A percentile compares a stretch with the other conserved stretches of the same genome.
These are phyloP conservation scores for Camelina laxa DNA, from an alignment of 345 rosid genomes.

Conservation along the genomic window DNA sequence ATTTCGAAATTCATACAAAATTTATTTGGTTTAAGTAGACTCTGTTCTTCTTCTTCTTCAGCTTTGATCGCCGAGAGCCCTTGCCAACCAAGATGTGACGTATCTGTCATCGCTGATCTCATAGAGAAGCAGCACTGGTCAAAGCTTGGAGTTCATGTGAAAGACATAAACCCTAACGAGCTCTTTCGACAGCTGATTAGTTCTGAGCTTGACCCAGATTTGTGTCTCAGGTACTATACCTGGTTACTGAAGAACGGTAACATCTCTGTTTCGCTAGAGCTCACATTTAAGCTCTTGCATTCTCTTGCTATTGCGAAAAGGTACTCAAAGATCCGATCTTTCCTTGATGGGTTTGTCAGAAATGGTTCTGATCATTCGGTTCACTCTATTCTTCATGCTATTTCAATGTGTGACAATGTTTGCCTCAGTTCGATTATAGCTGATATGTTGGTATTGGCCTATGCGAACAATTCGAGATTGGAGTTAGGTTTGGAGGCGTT, in stretches of 20 bases:
- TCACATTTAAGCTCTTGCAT: conserved; percentile 53
- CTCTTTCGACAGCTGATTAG: conserved; percentile 53
- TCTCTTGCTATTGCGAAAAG: conserved; percentile 55
- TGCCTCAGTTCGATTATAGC: conserved; percentile 59
- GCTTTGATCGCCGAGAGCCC: conserved; percentile 4
- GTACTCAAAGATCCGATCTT: conserved; percentile 67
- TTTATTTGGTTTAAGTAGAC: neutral
- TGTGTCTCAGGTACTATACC: conserved; percentile 60
- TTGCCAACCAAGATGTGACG: conserved; percentile 14
- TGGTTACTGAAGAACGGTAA: conserved; percentile 60
- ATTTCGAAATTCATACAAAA: neutral
- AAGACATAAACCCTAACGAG: conserved; percentile 44
- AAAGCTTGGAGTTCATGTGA: conserved; percentile 49
- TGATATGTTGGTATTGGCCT: conserved; percentile 73
- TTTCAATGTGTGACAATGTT: conserved; percentile 58
- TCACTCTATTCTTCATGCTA: conserved; percentile 63
- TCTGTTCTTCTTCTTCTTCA: conserved; percentile 25
- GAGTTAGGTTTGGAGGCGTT: conserved; percentile 69
- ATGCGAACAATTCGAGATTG: conserved; percentile 53
- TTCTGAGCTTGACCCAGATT: conserved; percentile 60
- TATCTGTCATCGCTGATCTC: conserved; percentile 46
- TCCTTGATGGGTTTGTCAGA: conserved; percentile 63
- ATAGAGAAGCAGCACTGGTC: conserved; percentile 72
- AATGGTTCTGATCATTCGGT: conserved; percentile 45
- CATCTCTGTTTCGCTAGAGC: conserved; percentile 50